Evolutionary conservation across 805 yeast genomes (phyloP).

Genomic region (Wickerhamomyces hampshirensis): DNA sequence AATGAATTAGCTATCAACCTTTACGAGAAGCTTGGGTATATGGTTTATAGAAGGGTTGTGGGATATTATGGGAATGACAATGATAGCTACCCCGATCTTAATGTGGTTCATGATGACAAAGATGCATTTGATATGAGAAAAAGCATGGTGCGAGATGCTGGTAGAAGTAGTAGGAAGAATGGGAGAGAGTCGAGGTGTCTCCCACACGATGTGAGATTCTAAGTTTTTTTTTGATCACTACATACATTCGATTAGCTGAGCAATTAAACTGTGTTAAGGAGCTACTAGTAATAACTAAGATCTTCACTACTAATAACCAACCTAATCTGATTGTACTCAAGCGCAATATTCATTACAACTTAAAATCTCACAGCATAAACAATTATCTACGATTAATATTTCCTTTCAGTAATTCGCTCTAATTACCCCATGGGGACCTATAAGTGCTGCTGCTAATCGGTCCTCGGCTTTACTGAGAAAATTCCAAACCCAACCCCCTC

Average conservation of each 20-base stretch:
- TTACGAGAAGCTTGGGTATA: constrained; percentile 83
- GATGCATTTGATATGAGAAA: constrained; percentile 91
- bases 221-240: constrained; percentile 8
- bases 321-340: too few species aligned
- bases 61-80: constrained; percentile 74
- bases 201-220: constrained; percentile 66
- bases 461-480: too few species aligned
- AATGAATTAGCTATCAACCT: constrained; percentile 74
- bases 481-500: too few species aligned
- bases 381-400: too few species aligned
- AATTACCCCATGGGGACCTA: too few species aligned
- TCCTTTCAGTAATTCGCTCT: too few species aligned
- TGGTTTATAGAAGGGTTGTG: constrained; percentile 79
- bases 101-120: constrained; percentile 51
- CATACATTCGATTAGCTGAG: neutral
- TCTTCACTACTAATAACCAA: too few species aligned
- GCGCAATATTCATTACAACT: too few species aligned
- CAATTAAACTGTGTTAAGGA: too few species aligned
- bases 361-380: too few species aligned
- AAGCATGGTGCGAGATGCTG: constrained; percentile 51
- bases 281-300: too few species aligned
- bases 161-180: constrained; percentile 48
- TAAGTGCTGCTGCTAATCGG: too few species aligned
- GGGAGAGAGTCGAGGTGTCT: constrained; percentile 57
- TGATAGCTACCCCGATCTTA: constrained; percentile 35